Percentiles rank a stretch among this genome's conserved stretches.
Conservation (phyloP, 1,284 basidiomycete species). For the Limonomyces culmigenus region DNA sequence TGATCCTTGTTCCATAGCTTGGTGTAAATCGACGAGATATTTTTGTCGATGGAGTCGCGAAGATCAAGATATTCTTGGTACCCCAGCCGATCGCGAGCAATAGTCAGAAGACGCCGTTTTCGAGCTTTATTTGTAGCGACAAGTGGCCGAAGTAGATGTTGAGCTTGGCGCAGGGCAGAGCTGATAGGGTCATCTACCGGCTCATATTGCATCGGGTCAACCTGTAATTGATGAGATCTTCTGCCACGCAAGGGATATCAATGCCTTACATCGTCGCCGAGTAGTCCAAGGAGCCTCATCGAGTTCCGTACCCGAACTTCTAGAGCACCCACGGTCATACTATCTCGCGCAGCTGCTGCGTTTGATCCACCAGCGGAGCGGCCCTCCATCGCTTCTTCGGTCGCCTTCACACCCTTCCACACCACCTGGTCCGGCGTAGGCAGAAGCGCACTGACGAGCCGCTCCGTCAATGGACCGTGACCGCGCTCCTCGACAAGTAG, state of each 20-base stretch:
- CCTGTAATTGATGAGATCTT: slow-evolving; percentile 2
- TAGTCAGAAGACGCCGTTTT: slow-evolving; percentile 51
- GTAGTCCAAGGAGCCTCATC: slow-evolving; percentile 49
- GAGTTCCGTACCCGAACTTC: slow-evolving; percentile 56
- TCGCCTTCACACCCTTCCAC: slow-evolving; percentile 63
- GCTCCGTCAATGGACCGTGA: slow-evolving; percentile 65
- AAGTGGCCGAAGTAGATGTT: slow-evolving; percentile 66
- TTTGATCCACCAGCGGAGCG: slow-evolving; percentile 57
- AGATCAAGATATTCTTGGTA: slow-evolving; percentile 78
- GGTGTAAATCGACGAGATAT: slow-evolving; percentile 49
- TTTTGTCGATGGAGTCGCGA: slow-evolving; percentile 71
- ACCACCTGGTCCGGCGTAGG: slow-evolving; percentile 42
- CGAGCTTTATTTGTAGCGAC: slow-evolving; percentile 72
- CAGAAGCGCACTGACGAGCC: slow-evolving; percentile 64
- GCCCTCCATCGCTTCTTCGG: slow-evolving; percentile 70
- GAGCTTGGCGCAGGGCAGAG: slow-evolving; percentile 76
- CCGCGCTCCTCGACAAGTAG: slow-evolving; percentile 52
- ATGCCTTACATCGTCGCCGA: slow-evolving; percentile 36
- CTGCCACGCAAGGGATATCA: slow-evolving; percentile 11
- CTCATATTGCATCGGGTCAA: slow-evolving; percentile 46
- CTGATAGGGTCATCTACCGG: slow-evolving; percentile 89
- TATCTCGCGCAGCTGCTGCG: slow-evolving; percentile 52
- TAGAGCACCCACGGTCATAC: slow-evolving; percentile 53
- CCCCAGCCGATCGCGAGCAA: slow-evolving; percentile 78
- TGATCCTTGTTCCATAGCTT: slow-evolving; percentile 64